These are phyloP conservation scores for Phialemoniopsis sp. DNA, from an alignment of 2,329 filamentous ascomycete species.

Conservation along the genomic window DNA sequence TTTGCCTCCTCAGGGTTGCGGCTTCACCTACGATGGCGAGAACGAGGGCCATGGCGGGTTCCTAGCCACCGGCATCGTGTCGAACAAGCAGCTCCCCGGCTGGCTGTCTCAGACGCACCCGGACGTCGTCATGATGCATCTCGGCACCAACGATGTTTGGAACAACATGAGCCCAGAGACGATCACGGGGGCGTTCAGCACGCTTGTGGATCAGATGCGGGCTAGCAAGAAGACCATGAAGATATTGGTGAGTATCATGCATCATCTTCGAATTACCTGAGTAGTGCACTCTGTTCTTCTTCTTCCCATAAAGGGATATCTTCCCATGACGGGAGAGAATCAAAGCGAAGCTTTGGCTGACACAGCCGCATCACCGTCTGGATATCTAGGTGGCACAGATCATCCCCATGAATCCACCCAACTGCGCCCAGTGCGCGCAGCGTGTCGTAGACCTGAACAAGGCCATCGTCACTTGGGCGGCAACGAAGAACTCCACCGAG, in stretches of 20 bases:
- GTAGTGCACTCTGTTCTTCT: background rate
- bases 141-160: conserved; percentile 33
- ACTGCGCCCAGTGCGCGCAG: conserved; percentile 17
- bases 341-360: too few species aligned
- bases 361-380: too few species aligned
- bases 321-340: conserved; percentile 23
- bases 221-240: conserved; percentile 30
- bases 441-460: conserved; percentile 21
- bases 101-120: conserved; percentile 32
- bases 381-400: conserved; percentile 25
- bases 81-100: conserved; percentile 26
- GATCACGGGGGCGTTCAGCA: conserved; percentile 29
- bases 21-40: conserved; percentile 32
- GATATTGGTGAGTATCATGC: conserved; percentile 20
- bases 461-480: conserved; percentile 23
- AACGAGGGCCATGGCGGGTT: conserved; percentile 39
- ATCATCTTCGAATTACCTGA: background rate
- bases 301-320: background rate
- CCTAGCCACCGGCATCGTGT: conserved; percentile 30
- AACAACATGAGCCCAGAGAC: conserved; percentile 22
- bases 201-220: conserved; percentile 34
- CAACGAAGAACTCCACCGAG: conserved; percentile 13
- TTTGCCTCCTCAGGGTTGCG: conserved; percentile 24
- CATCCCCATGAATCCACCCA: conserved; percentile 22
- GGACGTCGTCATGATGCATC: conserved; percentile 40